Percentiles rank a stretch among this genome's conserved stretches.
phyloP scores from a whole-genome alignment of 345 rosid genomes.

The Gossypium stocksii region DNA sequence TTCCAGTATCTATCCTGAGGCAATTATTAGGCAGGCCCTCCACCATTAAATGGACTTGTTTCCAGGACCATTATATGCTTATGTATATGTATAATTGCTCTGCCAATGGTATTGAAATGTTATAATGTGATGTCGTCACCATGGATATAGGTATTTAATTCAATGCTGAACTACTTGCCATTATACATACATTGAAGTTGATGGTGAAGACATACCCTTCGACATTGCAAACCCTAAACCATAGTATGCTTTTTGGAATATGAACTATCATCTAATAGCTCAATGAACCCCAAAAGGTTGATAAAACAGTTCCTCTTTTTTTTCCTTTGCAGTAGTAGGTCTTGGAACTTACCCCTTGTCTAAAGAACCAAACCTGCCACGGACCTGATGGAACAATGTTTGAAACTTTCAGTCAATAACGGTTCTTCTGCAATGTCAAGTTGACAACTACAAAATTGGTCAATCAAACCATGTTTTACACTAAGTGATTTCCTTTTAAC shows the following conservation, averaged over 20 bases:
- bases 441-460: constrained; percentile 38
- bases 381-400: constrained; percentile 63
- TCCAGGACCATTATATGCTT: no score
- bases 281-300: constrained; percentile 48
- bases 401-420: constrained; percentile 54
- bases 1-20: constrained; percentile 61
- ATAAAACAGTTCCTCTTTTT: constrained; percentile 35
- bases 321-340: no score
- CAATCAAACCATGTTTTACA: constrained; percentile 41
- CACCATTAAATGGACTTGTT: constrained; percentile 8
- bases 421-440: constrained; percentile 46
- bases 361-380: constrained; percentile 51
- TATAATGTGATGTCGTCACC: no score
- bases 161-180: no score
- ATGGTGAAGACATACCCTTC: no score
- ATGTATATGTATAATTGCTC: no score
- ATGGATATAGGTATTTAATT: no score
- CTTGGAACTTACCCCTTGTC: constrained; percentile 48
- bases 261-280: constrained; percentile 10
- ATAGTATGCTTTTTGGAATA: no score
- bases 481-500: constrained; percentile 42
- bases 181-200: no score
- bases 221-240: no score
- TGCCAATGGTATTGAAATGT: no score
- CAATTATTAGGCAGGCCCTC: constrained; percentile 58